phyloP scores from a whole-genome alignment of 257 asterid genomes.

The Ajuga chamaepitys region DNA sequence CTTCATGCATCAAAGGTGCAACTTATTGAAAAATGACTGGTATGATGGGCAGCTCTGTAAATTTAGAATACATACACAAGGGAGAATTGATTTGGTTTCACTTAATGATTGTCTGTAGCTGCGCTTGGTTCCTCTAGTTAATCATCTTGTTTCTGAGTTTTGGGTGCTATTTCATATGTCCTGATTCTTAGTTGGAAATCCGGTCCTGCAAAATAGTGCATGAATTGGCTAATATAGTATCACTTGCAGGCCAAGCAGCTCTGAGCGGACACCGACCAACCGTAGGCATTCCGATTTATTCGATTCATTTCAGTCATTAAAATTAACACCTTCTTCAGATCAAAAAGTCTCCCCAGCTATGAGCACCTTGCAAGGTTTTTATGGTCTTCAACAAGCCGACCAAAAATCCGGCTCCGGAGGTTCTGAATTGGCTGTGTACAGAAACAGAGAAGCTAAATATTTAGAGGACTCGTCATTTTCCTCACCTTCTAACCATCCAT shows the following conservation, averaged over 20 bases:
- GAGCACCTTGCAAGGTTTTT: conserved; percentile 68
- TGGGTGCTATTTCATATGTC: neutral
- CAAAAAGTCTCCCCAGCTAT: conserved; percentile 54
- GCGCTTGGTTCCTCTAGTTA: neutral
- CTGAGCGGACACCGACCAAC: conserved; percentile 34
- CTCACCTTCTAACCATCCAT: conserved; percentile 37
- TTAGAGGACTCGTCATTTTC: conserved; percentile 40
- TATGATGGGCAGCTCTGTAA: neutral
- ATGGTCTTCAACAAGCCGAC: conserved; percentile 44
- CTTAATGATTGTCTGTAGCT: neutral
- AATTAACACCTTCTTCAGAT: conserved; percentile 47
- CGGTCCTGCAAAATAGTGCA: neutral
- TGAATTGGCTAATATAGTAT: neutral
- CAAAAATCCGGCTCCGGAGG: conserved; percentile 32
- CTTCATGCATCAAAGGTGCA: neutral
- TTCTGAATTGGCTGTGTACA: conserved; percentile 47
- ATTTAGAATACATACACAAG: neutral
- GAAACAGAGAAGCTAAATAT: conserved; percentile 41
- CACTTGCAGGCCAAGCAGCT: conserved; percentile 53
- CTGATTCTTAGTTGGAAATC: neutral
- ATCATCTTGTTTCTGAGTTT: neutral
- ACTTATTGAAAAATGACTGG: neutral
- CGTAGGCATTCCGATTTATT: conserved; percentile 64
- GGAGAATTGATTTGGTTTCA: neutral
- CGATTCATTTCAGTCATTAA: conserved; percentile 74